Base-by-base conservation (phyloP, 306 rosid species). In the Ceratonia siliqua region DNA sequence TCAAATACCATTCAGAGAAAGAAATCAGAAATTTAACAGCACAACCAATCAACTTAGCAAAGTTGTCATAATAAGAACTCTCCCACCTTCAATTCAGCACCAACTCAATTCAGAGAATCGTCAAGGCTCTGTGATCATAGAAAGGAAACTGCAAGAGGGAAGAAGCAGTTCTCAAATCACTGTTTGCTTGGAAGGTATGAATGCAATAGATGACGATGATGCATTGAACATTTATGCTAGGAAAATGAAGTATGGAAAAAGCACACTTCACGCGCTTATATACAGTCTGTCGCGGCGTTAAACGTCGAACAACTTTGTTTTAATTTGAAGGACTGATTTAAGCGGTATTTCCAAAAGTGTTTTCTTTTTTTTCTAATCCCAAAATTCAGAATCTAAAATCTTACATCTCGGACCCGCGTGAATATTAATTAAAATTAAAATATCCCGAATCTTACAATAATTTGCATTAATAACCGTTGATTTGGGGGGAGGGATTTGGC, bases 281-380 rank as follows among this genome's bases (percentile, higher is more conserved):
- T 83, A 86, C 75, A 72, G 82, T 89, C 82, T 63, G 79, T 76
- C 48, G 21, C 36, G 14, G 36, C 68, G 63, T 82, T 79, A 85
- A 62, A 82, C 63, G 33, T 76, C 76, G 78, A 78, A 50, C 80
- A 69, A 27, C 33, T 70, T 66, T 25, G 27, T 49, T 15, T 55
- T 49, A 18, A 62, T 75, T 62, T 69, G 77, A 21, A 74, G 80
- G 72, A 43, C 25, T 35, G 66, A 74, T 28, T 63, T 58, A 41
- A 43, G 79, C 62, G 71, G 74, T 73, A 45, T 68, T 71, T 70
- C 46, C 12, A 27, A 57, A 53, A 69, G 38, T n/a, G n/a, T n/a
- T n/a, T n/a, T n/a, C 24, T n/a, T 27, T 63, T 35, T 68, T 62
- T 17, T 72, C 67, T 77, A 77, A 77, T 62, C 71, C 46, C 55